phyloP scores from a whole-genome alignment of 73 alveolate genomes.

The Paramecium sonneborni region DNA sequence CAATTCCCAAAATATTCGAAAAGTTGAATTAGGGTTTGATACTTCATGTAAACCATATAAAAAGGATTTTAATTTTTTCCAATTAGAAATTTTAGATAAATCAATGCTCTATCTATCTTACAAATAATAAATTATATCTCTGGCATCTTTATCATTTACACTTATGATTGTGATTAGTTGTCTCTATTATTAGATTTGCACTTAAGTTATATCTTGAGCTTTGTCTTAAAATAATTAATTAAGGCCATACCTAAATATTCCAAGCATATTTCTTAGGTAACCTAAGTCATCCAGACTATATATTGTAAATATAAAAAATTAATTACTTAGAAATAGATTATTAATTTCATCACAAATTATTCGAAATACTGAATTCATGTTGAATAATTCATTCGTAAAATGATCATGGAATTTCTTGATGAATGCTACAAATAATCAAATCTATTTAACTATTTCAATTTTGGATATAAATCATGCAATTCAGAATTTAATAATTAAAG shows the following conservation, averaged over 20 bases:
- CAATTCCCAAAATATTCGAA: constrained; percentile 77
- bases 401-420: background rate
- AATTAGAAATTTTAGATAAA: background rate
- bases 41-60: background rate
- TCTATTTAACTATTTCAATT: too few relatives aligned
- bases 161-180: constrained; percentile 16
- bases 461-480: too few relatives aligned
- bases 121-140: constrained; percentile 6
- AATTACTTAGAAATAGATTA: background rate
- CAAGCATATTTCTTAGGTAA: background rate
- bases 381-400: background rate
- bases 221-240: constrained; percentile 1
- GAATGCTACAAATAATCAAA: background rate
- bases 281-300: background rate
- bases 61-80: constrained; percentile 14
- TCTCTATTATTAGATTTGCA: background rate
- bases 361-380: background rate
- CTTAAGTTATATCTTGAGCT: background rate
- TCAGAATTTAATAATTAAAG: too few relatives aligned
- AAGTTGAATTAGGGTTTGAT: constrained; percentile 69
- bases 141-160: constrained; percentile 17
- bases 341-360: background rate
- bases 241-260: background rate
- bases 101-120: background rate
- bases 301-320: background rate